Conservation (phyloP, 129 eudicot species). For the Saposhnikovia divaricata region DNA sequence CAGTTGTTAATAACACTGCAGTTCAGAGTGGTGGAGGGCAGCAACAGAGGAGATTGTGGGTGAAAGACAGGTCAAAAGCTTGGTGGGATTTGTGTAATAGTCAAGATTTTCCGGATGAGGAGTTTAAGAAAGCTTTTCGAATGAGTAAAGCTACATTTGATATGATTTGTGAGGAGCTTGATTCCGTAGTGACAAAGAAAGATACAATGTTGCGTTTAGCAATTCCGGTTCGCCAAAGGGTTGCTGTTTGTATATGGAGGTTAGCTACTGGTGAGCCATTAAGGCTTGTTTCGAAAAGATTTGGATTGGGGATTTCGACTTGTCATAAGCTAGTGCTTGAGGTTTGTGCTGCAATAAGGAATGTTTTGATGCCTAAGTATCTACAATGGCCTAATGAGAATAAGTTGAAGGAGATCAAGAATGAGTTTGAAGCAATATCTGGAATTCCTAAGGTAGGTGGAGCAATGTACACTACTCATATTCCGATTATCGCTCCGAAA, state of each 20-base stretch:
- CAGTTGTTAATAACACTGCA: neutral
- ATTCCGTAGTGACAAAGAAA: conserved; percentile 49
- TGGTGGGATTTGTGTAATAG: conserved; percentile 74
- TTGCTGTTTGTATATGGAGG: conserved; percentile 71
- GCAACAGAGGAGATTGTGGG: conserved; percentile 58
- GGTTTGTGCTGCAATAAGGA: conserved; percentile 52
- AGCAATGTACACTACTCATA: conserved; percentile 64
- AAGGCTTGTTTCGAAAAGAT: conserved; percentile 48
- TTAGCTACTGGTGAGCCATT: conserved; percentile 79
- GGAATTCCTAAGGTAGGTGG: conserved; percentile 57
- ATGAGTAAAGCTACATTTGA: conserved; percentile 63
- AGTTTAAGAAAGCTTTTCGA: conserved; percentile 48
- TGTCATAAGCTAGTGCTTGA: conserved; percentile 77
- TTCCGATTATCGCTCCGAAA: conserved; percentile 78
- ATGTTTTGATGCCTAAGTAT: conserved; percentile 55
- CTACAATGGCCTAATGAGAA: conserved; percentile 62
- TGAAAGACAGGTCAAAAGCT: conserved; percentile 65
- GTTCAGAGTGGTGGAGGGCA: conserved; percentile 14
- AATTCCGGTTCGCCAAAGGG: conserved; percentile 69
- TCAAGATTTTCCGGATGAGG: conserved; percentile 48
- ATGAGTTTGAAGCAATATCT: conserved; percentile 28
- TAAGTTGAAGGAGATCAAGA: conserved; percentile 24
- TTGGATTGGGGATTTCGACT: conserved; percentile 72
- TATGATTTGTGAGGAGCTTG: conserved; percentile 56
- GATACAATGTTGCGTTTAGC: conserved; percentile 63